Percentiles rank a stretch among this genome's conserved stretches.
phyloP scores from a whole-genome alignment of 305 asterid species.

The Plantago lanceolata region DNA sequence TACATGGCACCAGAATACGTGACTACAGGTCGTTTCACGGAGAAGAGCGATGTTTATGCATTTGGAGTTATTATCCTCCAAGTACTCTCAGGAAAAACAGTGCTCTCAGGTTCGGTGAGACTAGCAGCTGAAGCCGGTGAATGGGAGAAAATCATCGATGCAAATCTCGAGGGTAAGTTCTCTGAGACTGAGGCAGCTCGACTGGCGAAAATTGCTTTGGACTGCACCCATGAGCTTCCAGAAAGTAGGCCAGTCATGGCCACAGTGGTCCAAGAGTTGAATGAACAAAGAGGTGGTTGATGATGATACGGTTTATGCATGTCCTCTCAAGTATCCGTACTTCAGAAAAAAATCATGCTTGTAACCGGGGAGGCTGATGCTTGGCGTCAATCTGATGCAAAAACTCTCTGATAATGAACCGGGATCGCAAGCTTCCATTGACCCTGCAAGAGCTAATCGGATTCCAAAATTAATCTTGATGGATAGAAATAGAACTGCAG shows the following conservation, averaged over 20 bases:
- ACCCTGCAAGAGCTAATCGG: no score
- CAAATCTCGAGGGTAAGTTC: conserved; percentile 46
- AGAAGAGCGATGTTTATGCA: conserved; percentile 89
- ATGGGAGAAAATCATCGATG: conserved; percentile 47
- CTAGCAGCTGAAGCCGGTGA: conserved; percentile 62
- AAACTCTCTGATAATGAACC: no score
- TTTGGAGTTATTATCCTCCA: conserved; percentile 87
- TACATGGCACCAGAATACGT: conserved; percentile 96
- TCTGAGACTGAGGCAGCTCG: conserved; percentile 42
- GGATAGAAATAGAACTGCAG: no score
- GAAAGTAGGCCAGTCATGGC: conserved; percentile 62
- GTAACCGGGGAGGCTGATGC: no score
- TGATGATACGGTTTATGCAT: not conserved
- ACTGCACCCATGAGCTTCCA: conserved; percentile 67
- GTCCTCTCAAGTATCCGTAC: no score
- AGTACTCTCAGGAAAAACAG: conserved; percentile 59
- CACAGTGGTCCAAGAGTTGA: conserved; percentile 45
- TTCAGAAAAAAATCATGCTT: not conserved
- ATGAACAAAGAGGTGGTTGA: conserved; percentile 1
- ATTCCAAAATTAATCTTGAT: no score
- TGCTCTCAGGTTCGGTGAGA: conserved; percentile 42
- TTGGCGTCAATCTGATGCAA: no score
- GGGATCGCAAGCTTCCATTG: not conserved
- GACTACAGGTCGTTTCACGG: conserved; percentile 89
- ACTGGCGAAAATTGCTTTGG: conserved; percentile 51